phyloP scores from a whole-genome alignment of 768 basidiomycete species.

The Auricularia cornea region DNA sequence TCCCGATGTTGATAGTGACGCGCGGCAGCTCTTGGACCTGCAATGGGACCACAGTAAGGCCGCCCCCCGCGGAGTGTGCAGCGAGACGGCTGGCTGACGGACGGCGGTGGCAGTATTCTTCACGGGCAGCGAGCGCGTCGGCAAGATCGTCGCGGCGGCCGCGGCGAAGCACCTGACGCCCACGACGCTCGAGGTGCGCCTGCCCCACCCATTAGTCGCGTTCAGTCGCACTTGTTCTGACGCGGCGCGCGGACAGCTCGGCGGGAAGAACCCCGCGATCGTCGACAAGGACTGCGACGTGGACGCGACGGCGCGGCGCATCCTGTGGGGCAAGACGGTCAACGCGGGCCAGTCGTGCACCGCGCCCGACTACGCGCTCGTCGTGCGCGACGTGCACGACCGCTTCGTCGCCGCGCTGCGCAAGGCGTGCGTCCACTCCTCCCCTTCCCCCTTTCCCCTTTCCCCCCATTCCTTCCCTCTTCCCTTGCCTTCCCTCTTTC shows the following conservation, averaged over 20 bases:
- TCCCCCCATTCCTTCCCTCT: neutral
- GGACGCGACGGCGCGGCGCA: constrained; percentile 53
- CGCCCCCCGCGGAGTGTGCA: neutral
- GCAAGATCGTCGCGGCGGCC: constrained; percentile 56
- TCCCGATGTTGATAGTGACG: neutral
- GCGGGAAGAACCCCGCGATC: constrained; percentile 64
- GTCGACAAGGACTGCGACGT: constrained; percentile 65
- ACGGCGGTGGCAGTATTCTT: constrained; percentile 32
- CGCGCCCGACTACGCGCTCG: constrained; percentile 46
- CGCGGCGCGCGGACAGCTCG: no score
- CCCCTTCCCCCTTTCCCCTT: constrained; percentile 18
- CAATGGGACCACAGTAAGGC: constrained; percentile 53
- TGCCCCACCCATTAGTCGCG: no score
- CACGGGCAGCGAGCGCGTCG: constrained; percentile 47
- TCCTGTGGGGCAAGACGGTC: constrained; percentile 71
- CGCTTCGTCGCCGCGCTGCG: constrained; percentile 32
- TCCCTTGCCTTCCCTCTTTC: no score
- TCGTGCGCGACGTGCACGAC: constrained; percentile 34
- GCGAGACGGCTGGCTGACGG: no score
- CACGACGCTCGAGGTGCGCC: constrained; percentile 44
- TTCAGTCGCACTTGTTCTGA: no score
- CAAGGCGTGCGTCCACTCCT: constrained; percentile 32
- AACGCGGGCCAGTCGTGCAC: constrained; percentile 76
- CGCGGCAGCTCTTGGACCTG: constrained; percentile 49
- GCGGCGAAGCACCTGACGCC: constrained; percentile 75